Percentiles rank a stretch among this genome's conserved stretches.
phyloP scores from a whole-genome alignment of 306 rosid species.

The Cyclanthera cordifolia region DNA sequence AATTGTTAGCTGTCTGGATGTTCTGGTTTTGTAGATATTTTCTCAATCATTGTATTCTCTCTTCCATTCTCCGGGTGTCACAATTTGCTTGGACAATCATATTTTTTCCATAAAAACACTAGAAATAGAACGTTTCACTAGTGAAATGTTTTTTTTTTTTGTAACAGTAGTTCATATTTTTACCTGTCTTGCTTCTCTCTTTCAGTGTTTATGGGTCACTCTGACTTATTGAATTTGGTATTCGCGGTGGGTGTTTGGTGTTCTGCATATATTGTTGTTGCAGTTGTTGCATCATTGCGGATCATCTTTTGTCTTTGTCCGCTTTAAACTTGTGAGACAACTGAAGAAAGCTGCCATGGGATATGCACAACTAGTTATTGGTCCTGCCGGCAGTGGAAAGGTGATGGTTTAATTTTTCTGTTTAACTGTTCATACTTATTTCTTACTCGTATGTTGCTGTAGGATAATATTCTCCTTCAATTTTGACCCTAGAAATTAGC shows the following conservation, averaged over 20 bases:
- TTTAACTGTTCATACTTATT: background rate
- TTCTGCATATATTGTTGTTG: conserved; percentile 49
- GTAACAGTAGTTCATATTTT: background rate
- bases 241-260: conserved; percentile 44
- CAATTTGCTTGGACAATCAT: background rate
- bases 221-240: conserved; percentile 31
- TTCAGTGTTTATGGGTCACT: conserved; percentile 34
- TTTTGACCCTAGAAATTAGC: background rate
- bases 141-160: background rate
- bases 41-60: background rate
- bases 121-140: too few species aligned
- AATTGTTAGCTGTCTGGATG: background rate
- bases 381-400: conserved; percentile 76
- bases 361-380: conserved; percentile 51
- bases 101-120: background rate
- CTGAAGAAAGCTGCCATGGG: conserved; percentile 31
- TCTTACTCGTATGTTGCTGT: background rate
- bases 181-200: background rate
- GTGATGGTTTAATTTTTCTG: conserved; percentile 20
- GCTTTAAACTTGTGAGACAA: conserved; percentile 17
- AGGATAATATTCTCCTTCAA: background rate
- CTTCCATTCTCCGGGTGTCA: background rate
- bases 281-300: conserved; percentile 42
- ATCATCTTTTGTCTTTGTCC: conserved; percentile 26
- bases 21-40: background rate